Base-by-base conservation (phyloP, 352 stramenopile species). In the Thalassiosira ordinaria region DNA sequence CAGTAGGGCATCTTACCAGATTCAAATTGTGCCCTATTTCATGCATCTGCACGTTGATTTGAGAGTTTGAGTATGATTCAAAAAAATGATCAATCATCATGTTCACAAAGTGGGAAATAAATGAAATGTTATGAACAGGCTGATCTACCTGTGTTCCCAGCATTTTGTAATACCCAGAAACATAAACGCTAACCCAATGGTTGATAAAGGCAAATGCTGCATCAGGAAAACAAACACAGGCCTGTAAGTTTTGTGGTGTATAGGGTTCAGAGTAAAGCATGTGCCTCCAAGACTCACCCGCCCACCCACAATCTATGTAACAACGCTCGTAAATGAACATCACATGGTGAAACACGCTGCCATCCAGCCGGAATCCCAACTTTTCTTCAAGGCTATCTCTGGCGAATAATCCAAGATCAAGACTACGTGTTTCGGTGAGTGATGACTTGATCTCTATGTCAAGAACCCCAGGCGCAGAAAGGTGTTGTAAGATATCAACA, bases 271-370 rank as follows among this genome's bases (percentile, higher is more conserved):
- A n/a, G n/a, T n/a, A n/a, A n/a, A n/a, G n/a, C n/a, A n/a, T n/a
- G n/a, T n/a, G n/a, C n/a, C n/a, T n/a, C 22, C n/a, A n/a, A n/a
- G n/a, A n/a, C n/a, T n/a, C n/a, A n/a, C n/a, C n/a, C n/a, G n/a
- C n/a, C 64, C 71, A 85, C 41, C 62, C 63, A 47, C 77, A 85
- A 37, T 80, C 77, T 26, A 11, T 72, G 20, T 80, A 77, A 63
- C 70, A 80, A 56, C 22, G 44, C 41, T 85, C 59, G 1, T 77
- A 16, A 51, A 76, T 20, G 49, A 69, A 57, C 56, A 82, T 77
- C 2, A 78, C 61, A 49, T 74, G 26, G 13, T 55, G 13, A 51
- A 67, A 75, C n/a, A n/a, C n/a, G 13, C 35, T 31, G 7, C 63
- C 73, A 16, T 63, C 63, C 2, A 78, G 24, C 1, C 14, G 13